Evolutionary conservation across 192 early-diverging fungal species (phyloP).

Genomic region (Umbelopsis isabellina): DNA sequence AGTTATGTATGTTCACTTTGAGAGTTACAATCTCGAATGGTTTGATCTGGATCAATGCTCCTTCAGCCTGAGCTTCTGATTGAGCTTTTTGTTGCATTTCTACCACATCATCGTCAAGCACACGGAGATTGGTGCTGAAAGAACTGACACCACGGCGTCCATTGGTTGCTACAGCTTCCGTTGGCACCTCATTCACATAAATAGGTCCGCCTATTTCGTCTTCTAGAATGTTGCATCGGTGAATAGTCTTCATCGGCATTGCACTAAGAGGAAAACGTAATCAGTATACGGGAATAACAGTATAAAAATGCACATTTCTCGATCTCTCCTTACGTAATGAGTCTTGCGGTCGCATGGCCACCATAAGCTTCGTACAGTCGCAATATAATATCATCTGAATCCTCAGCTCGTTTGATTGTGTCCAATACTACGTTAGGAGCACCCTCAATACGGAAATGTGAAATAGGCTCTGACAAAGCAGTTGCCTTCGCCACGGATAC

Average conservation of each 20-base stretch:
- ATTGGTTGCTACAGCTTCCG: constrained; percentile 9
- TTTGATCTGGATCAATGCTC: constrained; percentile 49
- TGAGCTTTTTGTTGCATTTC: constrained; percentile 30
- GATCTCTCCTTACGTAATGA: constrained; percentile 45
- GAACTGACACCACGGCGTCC: constrained; percentile 14
- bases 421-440: constrained; percentile 86
- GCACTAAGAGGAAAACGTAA: constrained; percentile 38
- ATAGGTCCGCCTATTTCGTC: constrained; percentile 51
- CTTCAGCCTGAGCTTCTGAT: constrained; percentile 32
- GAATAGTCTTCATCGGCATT: constrained; percentile 51
- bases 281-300: neutral
- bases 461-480: neutral
- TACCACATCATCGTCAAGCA: constrained; percentile 31
- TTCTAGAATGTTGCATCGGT: constrained; percentile 81
- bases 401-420: constrained; percentile 89
- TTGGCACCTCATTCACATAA: constrained; percentile 28
- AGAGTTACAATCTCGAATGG: constrained; percentile 73
- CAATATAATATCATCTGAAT: constrained; percentile 70
- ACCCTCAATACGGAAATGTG: constrained; percentile 34
- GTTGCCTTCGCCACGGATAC: neutral
- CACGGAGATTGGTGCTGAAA: constrained; percentile 30
- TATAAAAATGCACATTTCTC: neutral
- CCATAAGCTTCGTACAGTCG: constrained; percentile 93
- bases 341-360: constrained; percentile 66
- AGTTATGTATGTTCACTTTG: constrained; percentile 39